Percentiles rank a stretch among this genome's conserved stretches.
Evolutionary conservation across 805 yeast genomes (phyloP).

Genomic region (Candida peoriensis): DNA sequence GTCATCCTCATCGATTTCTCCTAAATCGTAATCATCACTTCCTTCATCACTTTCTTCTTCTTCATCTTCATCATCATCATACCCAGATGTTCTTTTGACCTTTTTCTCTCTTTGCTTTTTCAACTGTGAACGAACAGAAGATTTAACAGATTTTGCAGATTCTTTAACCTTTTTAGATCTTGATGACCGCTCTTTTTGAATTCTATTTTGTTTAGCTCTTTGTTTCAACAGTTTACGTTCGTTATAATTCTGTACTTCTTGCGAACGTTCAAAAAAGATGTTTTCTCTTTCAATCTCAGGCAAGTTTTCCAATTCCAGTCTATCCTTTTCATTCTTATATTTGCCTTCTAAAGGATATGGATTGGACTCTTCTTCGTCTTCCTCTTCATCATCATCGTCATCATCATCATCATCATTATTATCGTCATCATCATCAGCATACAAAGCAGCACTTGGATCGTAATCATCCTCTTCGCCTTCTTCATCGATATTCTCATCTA

Average conservation of each 20-base stretch:
- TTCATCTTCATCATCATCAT: slow-evolving; percentile 36
- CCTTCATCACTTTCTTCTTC: slow-evolving; percentile 43
- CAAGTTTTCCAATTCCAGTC: slow-evolving; percentile 55
- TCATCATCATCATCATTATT: slow-evolving; percentile 40
- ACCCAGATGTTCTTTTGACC: slow-evolving; percentile 29
- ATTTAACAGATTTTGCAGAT: slow-evolving; percentile 31
- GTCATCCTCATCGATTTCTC: slow-evolving; percentile 37
- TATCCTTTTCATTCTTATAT: slow-evolving; percentile 78
- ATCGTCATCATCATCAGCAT: slow-evolving; percentile 33
- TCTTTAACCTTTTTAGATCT: slow-evolving; percentile 25
- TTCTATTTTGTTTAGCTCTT: slow-evolving; percentile 61
- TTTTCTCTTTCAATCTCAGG: slow-evolving; percentile 93
- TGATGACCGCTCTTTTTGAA: slow-evolving; percentile 31
- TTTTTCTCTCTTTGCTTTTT: slow-evolving; percentile 71
- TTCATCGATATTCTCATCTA: slow-evolving; percentile 27
- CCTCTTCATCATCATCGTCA: slow-evolving; percentile 31
- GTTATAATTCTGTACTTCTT: slow-evolving; percentile 81
- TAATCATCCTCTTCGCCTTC: slow-evolving; percentile 40
- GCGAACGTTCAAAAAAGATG: slow-evolving; percentile 85
- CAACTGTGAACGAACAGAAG: slow-evolving; percentile 62
- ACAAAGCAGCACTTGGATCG: slow-evolving; percentile 30
- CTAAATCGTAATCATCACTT: slow-evolving; percentile 31
- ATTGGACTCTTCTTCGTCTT: slow-evolving; percentile 40
- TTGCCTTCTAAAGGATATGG: slow-evolving; percentile 96
- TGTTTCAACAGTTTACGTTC: slow-evolving; percentile 81